A percentile compares a stretch with the other conserved stretches of the same genome.
These are phyloP conservation scores for Arctostaphylos glauca DNA, from an alignment of 148 eudicot species.

Conservation along the genomic window DNA sequence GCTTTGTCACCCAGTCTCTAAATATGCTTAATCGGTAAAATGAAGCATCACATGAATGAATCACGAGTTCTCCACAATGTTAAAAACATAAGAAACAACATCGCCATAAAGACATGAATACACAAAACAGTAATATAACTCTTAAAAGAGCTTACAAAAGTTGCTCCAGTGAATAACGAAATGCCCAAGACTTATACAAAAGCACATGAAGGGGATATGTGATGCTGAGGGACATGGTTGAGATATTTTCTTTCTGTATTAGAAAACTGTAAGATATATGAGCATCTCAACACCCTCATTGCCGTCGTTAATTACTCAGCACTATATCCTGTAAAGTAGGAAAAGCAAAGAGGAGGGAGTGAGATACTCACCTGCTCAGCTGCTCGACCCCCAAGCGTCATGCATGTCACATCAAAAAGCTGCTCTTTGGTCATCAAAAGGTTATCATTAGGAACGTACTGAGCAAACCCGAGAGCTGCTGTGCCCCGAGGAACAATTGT, in stretches of 20 bases:
- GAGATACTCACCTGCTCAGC: slow-evolving; percentile 75
- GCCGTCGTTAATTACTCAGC: not conserved
- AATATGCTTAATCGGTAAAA: too few relatives aligned
- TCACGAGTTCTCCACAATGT: too few relatives aligned
- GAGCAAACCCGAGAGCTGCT: slow-evolving; percentile 96
- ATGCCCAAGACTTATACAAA: too few relatives aligned
- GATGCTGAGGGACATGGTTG: not conserved
- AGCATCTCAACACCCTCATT: not conserved
- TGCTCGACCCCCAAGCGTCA: slow-evolving; percentile 98
- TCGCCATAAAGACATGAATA: too few relatives aligned
- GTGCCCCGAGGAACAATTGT: slow-evolving; percentile 98
- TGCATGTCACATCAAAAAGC: slow-evolving; percentile 92
- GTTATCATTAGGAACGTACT: slow-evolving; percentile 92
- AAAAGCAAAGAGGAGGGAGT: slow-evolving; percentile 2
- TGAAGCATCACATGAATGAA: too few relatives aligned
- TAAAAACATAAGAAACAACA: too few relatives aligned
- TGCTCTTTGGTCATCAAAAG: slow-evolving; percentile 97
- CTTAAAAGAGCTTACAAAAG: too few relatives aligned
- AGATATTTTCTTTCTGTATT: not conserved
- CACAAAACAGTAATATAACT: too few relatives aligned
- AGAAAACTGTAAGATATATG: not conserved
- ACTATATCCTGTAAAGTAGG: not conserved
- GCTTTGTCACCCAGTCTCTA: too few relatives aligned
- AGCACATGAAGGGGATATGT: not conserved
- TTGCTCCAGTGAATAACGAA: too few relatives aligned